Percentiles rank a stretch among this genome's conserved stretches.
Conservation (phyloP, 176 grass and related monocot species). For the Hordeum marinum region DNA sequence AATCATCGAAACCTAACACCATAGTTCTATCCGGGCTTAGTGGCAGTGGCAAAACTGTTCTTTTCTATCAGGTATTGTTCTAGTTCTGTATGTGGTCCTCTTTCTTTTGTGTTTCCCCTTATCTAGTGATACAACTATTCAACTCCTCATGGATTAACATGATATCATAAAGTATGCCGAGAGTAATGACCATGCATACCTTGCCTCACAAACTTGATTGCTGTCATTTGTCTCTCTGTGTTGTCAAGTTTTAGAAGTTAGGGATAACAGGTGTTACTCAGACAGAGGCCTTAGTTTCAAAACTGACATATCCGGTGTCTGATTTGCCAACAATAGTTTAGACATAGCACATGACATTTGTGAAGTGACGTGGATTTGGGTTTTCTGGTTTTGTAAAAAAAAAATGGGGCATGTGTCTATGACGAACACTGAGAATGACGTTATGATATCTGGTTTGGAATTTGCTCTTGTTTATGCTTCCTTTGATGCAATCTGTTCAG, state of each 20-base stretch:
- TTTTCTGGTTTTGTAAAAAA: background rate
- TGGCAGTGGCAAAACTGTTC: constrained; percentile 87
- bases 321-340: background rate
- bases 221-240: background rate
- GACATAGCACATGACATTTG: background rate
- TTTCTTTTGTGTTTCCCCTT: constrained; percentile 1
- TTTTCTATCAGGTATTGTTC: constrained; percentile 77
- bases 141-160: background rate
- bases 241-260: background rate
- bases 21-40: constrained; percentile 75
- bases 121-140: background rate
- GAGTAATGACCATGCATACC: background rate
- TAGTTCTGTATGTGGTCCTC: background rate
- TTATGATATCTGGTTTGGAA: background rate
- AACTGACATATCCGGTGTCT: background rate
- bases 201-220: background rate
- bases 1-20: constrained; percentile 72
- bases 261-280: background rate
- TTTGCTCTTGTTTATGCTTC: background rate
- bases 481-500: background rate
- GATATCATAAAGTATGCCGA: background rate
- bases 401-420: background rate
- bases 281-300: background rate
- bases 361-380: background rate
- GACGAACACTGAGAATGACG: background rate